Evolutionary conservation across 2,329 filamentous ascomycete species (phyloP).

Genomic region (Hymenoscyphus albidus): DNA sequence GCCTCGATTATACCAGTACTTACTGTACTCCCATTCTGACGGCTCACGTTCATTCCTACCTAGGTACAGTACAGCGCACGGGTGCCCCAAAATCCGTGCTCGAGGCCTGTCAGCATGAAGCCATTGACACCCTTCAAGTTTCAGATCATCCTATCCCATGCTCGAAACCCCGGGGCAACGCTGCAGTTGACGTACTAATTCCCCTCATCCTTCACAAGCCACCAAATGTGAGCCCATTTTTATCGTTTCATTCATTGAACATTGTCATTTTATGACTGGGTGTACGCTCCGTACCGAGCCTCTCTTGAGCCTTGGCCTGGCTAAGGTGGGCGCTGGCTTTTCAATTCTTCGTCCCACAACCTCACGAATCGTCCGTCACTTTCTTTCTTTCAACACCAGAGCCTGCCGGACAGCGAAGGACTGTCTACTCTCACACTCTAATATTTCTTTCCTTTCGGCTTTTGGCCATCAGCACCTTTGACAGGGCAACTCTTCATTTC

Average conservation of each 20-base stretch:
- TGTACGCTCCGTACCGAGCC: background rate
- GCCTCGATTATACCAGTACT: background rate
- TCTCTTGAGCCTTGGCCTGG: background rate
- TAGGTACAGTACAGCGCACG: background rate
- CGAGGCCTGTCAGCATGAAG: conserved; percentile 10
- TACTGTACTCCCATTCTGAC: background rate
- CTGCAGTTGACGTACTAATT: background rate
- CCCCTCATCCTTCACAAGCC: background rate
- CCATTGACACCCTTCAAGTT: conserved; percentile 12
- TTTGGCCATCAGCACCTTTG: conserved; percentile 27
- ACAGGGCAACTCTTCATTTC: conserved; percentile 24
- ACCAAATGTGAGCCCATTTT: conserved; percentile 6
- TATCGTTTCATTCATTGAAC: conserved; percentile 1
- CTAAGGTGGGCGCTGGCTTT: background rate
- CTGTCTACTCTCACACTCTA: conserved; percentile 12
- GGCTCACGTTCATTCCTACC: background rate
- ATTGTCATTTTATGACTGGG: conserved; percentile 1
- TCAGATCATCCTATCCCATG: conserved; percentile 10
- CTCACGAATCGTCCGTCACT: conserved; percentile 1
- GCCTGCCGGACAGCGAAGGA: conserved; percentile 22
- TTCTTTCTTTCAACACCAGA: conserved; percentile 15
- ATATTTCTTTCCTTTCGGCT: conserved; percentile 10
- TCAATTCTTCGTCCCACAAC: conserved; percentile 3
- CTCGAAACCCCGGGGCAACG: conserved; percentile 1
- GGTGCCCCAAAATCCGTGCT: background rate